Conservation (phyloP, 1,284 basidiomycete species). For the Athelia sp. region DNA sequence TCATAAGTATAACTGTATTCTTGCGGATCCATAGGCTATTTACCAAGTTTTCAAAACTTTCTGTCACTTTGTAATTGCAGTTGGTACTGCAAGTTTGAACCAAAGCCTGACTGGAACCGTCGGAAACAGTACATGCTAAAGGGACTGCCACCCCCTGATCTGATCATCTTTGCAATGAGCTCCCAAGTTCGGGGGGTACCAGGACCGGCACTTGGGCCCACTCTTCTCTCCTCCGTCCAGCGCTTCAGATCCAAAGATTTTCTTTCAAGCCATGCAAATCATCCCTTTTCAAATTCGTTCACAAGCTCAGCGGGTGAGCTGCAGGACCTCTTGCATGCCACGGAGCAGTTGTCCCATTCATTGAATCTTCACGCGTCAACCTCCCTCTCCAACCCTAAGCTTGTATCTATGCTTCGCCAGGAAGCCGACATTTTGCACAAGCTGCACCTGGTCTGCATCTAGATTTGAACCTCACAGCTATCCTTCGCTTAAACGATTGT, state of each 20-base stretch:
- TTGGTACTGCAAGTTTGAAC: too few relatives aligned
- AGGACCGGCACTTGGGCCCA: neutral
- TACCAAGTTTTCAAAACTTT: too few relatives aligned
- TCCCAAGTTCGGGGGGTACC: too few relatives aligned
- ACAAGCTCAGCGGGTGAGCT: conserved; percentile 38
- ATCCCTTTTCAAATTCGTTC: conserved; percentile 45
- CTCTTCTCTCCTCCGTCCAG: neutral
- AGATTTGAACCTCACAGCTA: conserved; percentile 8
- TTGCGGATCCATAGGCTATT: too few relatives aligned
- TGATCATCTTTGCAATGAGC: too few relatives aligned
- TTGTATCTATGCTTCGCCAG: conserved; percentile 62
- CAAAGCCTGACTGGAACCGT: too few relatives aligned
- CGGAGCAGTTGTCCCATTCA: conserved; percentile 47
- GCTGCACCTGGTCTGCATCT: conserved; percentile 44
- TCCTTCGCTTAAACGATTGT: conserved; percentile 15
- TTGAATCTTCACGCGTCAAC: conserved; percentile 44
- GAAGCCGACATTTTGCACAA: conserved; percentile 47
- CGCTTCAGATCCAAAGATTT: neutral
- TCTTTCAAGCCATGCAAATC: conserved; percentile 17
- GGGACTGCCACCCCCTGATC: too few relatives aligned
- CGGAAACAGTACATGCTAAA: too few relatives aligned
- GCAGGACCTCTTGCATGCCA: conserved; percentile 44
- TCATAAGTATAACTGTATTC: too few relatives aligned
- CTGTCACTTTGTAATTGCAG: too few relatives aligned
- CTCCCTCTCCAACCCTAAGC: conserved; percentile 54